A percentile compares a stretch with the other conserved stretches of the same genome.
These are phyloP conservation scores for Pythium chondricola DNA, from an alignment of 352 stramenopile genomes.

Conservation along the genomic window DNA sequence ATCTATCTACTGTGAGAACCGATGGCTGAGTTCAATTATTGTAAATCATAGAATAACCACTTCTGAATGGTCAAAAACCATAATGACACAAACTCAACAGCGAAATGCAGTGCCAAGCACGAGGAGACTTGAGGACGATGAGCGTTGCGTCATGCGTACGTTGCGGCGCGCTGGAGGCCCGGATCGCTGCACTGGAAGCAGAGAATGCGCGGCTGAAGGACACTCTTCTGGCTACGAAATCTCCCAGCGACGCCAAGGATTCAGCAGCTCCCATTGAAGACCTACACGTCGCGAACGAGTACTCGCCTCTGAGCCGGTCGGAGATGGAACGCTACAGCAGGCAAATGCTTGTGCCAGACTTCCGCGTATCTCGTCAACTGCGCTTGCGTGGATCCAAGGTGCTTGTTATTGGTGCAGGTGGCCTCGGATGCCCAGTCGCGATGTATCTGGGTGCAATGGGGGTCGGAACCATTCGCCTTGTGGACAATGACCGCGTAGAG, in stretches of 20 bases:
- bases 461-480: conserved; percentile 89
- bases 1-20: too few species aligned
- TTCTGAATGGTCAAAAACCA: too few species aligned
- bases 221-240: background rate
- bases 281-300: conserved; percentile 3
- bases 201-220: conserved; percentile 24
- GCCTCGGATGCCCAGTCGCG: conserved; percentile 93
- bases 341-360: conserved; percentile 92
- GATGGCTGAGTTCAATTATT: too few species aligned
- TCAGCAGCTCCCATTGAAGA: background rate
- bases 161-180: conserved; percentile 20
- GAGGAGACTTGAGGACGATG: background rate
- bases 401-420: conserved; percentile 91
- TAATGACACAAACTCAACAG: background rate
- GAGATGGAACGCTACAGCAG: conserved; percentile 89
- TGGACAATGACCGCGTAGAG: conserved; percentile 95
- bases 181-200: conserved; percentile 20
- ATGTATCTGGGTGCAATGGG: conserved; percentile 94
- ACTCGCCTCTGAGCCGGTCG: conserved; percentile 34
- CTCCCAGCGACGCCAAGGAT: background rate
- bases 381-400: conserved; percentile 73
- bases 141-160: conserved; percentile 12
- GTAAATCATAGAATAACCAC: too few species aligned
- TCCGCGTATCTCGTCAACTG: conserved; percentile 86
- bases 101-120: background rate